These are phyloP conservation scores for Eutrema heterophyllum DNA, from an alignment of 345 rosid genomes.

Conservation along the genomic window DNA sequence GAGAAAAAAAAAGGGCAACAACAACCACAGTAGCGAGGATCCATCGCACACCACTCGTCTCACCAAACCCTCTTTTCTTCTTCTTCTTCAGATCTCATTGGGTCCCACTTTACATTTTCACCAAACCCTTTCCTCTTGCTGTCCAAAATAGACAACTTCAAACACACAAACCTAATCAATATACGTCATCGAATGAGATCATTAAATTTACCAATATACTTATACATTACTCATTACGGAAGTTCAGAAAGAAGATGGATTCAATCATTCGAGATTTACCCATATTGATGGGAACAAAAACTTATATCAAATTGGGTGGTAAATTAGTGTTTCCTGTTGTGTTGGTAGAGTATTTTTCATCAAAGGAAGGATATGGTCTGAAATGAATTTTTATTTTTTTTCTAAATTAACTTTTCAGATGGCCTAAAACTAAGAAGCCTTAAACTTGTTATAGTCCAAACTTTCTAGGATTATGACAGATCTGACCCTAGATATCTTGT, in stretches of 20 bases:
- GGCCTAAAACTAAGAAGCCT: no score
- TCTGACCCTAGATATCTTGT: not conserved
- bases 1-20: conserved; percentile 3
- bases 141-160: conserved; percentile 20
- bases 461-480: not conserved
- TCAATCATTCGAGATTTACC: conserved; percentile 1
- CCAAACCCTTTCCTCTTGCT: conserved; percentile 26
- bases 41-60: conserved; percentile 33
- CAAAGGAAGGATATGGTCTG: no score
- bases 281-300: not conserved
- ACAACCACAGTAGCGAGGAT: conserved; percentile 28
- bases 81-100: not conserved
- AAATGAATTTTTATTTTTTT: not conserved
- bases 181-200: not conserved
- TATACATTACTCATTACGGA: not conserved
- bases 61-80: conserved; percentile 31
- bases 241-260: not conserved
- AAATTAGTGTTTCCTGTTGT: not conserved
- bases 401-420: not conserved
- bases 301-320: not conserved
- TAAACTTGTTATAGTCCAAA: no score
- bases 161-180: conserved; percentile 19
- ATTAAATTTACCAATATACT: not conserved
- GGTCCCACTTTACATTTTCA: conserved; percentile 24
- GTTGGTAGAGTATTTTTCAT: not conserved